phyloP scores from a whole-genome alignment of 106 monocot genomes.

The Dioscorea alata region DNA sequence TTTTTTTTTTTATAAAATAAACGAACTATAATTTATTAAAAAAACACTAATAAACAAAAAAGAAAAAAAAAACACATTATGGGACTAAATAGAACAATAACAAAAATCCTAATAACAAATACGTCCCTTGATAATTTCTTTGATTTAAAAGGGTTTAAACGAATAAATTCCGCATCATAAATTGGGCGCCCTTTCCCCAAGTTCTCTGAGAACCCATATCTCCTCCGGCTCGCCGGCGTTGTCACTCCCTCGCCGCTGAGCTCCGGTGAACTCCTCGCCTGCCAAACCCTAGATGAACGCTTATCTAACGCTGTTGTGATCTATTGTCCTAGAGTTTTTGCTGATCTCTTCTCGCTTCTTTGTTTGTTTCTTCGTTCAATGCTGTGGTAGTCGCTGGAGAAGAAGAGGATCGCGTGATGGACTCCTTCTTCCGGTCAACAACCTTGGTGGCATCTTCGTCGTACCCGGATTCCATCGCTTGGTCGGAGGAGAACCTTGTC shows the following conservation, averaged over 20 bases:
- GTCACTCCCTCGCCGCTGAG: too few species aligned
- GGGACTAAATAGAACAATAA: too few species aligned
- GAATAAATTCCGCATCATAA: slow-evolving; percentile 72
- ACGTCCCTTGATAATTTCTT: too few species aligned
- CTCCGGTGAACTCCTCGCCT: too few species aligned
- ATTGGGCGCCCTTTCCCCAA: slow-evolving; percentile 42
- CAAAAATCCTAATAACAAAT: slow-evolving; percentile 54
- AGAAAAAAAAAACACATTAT: too few species aligned
- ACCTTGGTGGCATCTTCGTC: slow-evolving; percentile 62
- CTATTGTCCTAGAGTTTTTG: neutral
- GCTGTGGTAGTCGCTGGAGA: neutral
- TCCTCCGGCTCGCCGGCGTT: too few species aligned
- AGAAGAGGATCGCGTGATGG: slow-evolving; percentile 12
- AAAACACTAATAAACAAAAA: too few species aligned
- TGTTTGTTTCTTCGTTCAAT: neutral
- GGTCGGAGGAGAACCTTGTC: slow-evolving; percentile 90
- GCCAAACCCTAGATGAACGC: neutral
- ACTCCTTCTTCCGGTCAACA: slow-evolving; percentile 34
- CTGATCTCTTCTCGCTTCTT: neutral
- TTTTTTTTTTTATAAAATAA: too few species aligned
- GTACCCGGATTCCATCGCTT: slow-evolving; percentile 71
- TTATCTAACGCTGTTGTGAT: neutral
- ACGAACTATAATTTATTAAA: too few species aligned
- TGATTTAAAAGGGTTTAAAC: slow-evolving; percentile 64
- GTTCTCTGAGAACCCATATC: slow-evolving; percentile 53